A percentile compares a stretch with the other conserved stretches of the same genome.
phyloP scores from a whole-genome alignment of 768 basidiomycete species.

The Daedaleopsis sinensis region DNA sequence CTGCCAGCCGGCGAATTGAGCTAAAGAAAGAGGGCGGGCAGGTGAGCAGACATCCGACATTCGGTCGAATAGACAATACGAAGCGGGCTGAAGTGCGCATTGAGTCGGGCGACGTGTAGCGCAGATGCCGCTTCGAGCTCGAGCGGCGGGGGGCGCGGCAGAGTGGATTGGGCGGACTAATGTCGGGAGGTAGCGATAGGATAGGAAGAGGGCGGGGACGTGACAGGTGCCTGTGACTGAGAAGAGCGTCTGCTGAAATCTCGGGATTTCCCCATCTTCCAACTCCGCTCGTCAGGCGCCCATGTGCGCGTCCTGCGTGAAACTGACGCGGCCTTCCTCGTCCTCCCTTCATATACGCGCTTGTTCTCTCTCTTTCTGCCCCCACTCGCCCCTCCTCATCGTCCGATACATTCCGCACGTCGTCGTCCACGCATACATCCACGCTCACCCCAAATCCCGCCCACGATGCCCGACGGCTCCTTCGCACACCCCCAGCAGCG shows the following conservation, averaged over 20 bases:
- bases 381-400: slow-evolving; percentile 8
- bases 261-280: slow-evolving; percentile 28
- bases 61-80: slow-evolving; percentile 2
- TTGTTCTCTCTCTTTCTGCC: slow-evolving; percentile 10
- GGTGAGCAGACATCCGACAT: slow-evolving; percentile 11
- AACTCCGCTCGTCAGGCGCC: slow-evolving; percentile 27
- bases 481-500: slow-evolving; percentile 49
- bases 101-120: neutral
- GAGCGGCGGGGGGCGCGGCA: neutral
- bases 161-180: slow-evolving; percentile 12
- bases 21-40: slow-evolving; percentile 12
- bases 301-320: slow-evolving; percentile 22
- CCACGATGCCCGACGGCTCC: slow-evolving; percentile 33
- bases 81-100: neutral
- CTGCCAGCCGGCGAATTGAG: slow-evolving; percentile 18
- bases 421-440: neutral
- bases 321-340: slow-evolving; percentile 32
- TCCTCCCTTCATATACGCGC: slow-evolving; percentile 27
- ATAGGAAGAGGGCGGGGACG: too few relatives aligned
- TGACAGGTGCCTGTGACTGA: slow-evolving; percentile 13
- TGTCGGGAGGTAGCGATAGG: slow-evolving; percentile 14
- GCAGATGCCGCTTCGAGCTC: neutral
- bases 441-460: neutral
- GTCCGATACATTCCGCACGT: slow-evolving; percentile 6
- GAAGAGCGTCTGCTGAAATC: slow-evolving; percentile 25